These are phyloP conservation scores for Mollisiaceae sp. DNA, from an alignment of 2,329 filamentous ascomycete genomes.

Conservation along the genomic window DNA sequence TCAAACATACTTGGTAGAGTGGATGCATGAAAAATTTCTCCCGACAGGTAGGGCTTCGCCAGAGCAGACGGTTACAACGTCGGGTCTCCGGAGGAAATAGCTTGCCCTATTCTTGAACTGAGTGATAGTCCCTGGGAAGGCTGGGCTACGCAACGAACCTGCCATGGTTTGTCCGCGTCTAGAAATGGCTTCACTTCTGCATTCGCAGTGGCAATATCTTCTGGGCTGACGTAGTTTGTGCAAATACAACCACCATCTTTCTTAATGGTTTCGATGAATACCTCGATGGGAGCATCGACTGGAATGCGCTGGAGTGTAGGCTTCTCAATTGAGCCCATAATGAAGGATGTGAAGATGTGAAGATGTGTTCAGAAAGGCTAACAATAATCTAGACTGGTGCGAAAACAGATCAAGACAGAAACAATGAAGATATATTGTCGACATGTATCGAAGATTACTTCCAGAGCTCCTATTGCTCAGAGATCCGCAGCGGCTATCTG, in stretches of 20 bases:
- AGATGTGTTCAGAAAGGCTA: not conserved
- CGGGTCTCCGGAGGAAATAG: conserved; percentile 34
- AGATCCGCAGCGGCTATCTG: conserved; percentile 5
- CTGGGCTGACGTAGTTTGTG: conserved; percentile 23
- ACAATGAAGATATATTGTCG: conserved; percentile 15
- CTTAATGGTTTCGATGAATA: conserved; percentile 26
- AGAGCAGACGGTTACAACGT: conserved; percentile 35
- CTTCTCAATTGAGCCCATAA: conserved; percentile 22
- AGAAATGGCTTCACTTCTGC: conserved; percentile 26
- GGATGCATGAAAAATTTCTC: conserved; percentile 32
- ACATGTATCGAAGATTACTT: conserved; percentile 6
- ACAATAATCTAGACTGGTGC: not conserved
- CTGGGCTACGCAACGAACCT: conserved; percentile 12
- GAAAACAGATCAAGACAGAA: not conserved
- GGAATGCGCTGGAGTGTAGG: conserved; percentile 20
- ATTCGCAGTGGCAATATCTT: conserved; percentile 20
- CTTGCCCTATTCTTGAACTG: conserved; percentile 19
- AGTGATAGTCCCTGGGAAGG: not conserved
- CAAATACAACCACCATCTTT: conserved; percentile 27
- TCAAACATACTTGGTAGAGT: conserved; percentile 28
- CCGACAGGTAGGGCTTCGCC: conserved; percentile 27
- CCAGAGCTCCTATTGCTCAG: conserved; percentile 9
- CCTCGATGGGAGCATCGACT: conserved; percentile 25
- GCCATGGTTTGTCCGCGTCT: conserved; percentile 28
- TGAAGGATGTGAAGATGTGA: not conserved